Evolutionary conservation across 208 protist genomes (phyloP), one percentile per base, ranked within the genome.

Genomic region (Kentomonas sorsogonicus): DNA sequence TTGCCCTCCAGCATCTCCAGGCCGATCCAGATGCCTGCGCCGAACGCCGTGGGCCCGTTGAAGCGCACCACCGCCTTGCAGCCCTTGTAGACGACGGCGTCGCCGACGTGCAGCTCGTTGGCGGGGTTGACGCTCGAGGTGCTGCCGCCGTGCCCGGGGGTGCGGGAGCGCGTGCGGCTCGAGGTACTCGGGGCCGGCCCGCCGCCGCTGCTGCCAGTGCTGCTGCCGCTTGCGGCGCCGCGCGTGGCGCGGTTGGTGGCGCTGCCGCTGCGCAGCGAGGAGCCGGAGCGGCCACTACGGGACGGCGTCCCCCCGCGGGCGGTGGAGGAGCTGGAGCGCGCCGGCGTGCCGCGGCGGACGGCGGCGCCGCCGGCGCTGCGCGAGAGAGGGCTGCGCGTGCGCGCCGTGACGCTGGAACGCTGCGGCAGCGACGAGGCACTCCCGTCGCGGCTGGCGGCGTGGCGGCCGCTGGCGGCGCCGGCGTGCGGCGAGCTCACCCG

Each of bases 1-100:
- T 89, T 89, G 47, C 87, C 87, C 41, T 94, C 83, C 16, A 94
- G 52, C 84, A 94, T 94, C 58, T 94, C 87, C 44, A 94, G 66
- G n/a, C 87, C 87, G 44, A 91, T 87, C 84, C 87, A 94, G 38
- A 89, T 78, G 1, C 87, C 87, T 20, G 87, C 83, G 29, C 81
- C 87, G 51, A 94, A 94, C 10, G 78, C 63, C 15, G 87, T 94
- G 5, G 80, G 50, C 0, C 87, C 87, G 63, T 90, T 91, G 51
- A 92, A 94, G 39, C 84, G 87, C 41, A 94, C 84, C 33, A 91
- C 67, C 13, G 82, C 87, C 29, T 79, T 69, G 65, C 73, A 87
- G 25, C 84, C 83, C 66, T 91, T 91, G 70, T 94, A 94, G 26
- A 69, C 74, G n/a, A 94, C 84, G 26, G 77, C 73, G 33, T 91